phyloP scores from a whole-genome alignment of 352 stramenopile species.

The Globisporangium nagaii region DNA sequence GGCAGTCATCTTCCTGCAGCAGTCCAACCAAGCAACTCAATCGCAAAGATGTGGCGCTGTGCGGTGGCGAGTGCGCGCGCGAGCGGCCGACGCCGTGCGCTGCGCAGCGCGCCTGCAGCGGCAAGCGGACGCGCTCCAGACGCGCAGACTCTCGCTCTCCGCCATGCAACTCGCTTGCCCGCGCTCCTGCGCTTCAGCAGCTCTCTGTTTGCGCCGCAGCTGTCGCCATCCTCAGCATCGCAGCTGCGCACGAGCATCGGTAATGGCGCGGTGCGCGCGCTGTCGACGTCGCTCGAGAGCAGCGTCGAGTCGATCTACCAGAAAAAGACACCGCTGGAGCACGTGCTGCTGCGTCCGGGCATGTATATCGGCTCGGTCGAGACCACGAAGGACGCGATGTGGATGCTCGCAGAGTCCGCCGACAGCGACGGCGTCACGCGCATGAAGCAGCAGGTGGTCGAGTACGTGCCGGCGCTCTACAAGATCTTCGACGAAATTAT shows the following conservation, averaged over 20 bases:
- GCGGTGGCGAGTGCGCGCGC: constrained; percentile 3
- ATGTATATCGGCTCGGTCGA: constrained; percentile 92
- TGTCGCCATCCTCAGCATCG: background rate
- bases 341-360: constrained; percentile 86
- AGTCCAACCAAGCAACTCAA: background rate
- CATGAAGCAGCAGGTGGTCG: constrained; percentile 73
- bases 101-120: background rate
- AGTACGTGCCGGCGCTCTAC: constrained; percentile 90
- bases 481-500: constrained; percentile 99
- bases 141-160: background rate
- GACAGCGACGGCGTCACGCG: constrained; percentile 22
- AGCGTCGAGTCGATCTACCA: constrained; percentile 84
- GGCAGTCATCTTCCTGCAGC: too few species aligned
- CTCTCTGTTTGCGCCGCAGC: background rate
- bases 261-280: background rate
- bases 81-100: constrained; percentile 1
- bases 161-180: background rate
- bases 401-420: constrained; percentile 45
- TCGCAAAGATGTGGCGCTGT: constrained; percentile 6
- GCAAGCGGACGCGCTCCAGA: too few species aligned
- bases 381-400: constrained; percentile 65
- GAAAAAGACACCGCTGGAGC: constrained; percentile 87
- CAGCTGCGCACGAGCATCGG: background rate
- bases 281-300: constrained; percentile 26
- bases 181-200: background rate